phyloP scores from a whole-genome alignment of 2,329 filamentous ascomycete species.

The Akanthomyces muscarius region DNA sequence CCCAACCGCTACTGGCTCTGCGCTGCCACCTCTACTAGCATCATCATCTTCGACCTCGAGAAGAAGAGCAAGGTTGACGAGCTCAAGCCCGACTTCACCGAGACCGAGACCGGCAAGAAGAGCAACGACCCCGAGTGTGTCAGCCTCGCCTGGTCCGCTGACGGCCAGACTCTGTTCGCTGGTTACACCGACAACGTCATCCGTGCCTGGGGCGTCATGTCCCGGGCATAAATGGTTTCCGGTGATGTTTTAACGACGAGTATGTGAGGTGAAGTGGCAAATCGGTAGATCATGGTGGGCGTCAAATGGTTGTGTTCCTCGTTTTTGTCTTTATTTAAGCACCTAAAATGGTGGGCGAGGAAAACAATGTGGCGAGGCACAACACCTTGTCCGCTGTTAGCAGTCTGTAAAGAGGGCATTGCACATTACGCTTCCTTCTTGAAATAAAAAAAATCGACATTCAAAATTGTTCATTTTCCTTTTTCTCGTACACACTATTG shows the following conservation, averaged over 20 bases:
- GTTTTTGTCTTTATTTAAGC: slow-evolving; percentile 42
- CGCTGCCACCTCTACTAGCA: slow-evolving; percentile 92
- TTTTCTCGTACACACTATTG: neutral
- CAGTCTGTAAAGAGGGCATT: slow-evolving; percentile 35
- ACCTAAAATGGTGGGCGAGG: slow-evolving; percentile 32
- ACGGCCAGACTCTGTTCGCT: slow-evolving; percentile 98
- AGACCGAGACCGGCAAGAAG: slow-evolving; percentile 95
- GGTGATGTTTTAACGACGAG: slow-evolving; percentile 22
- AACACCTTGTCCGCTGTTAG: slow-evolving; percentile 36
- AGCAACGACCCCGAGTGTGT: slow-evolving; percentile 98
- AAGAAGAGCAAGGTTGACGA: slow-evolving; percentile 99
- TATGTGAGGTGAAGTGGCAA: slow-evolving; percentile 21
- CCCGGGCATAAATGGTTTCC: slow-evolving; percentile 63
- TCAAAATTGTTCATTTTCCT: slow-evolving; percentile 17
- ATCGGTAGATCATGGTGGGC: slow-evolving; percentile 44
- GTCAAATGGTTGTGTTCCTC: slow-evolving; percentile 45
- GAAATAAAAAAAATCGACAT: slow-evolving; percentile 32
- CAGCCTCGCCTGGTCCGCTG: slow-evolving; percentile 93
- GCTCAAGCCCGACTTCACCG: slow-evolving; percentile 98
- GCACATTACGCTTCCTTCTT: slow-evolving; percentile 39
- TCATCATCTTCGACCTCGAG: slow-evolving; percentile 99
- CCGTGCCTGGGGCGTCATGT: slow-evolving; percentile 97
- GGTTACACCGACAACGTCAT: slow-evolving; percentile 99
- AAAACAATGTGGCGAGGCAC: slow-evolving; percentile 34
- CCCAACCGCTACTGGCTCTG: slow-evolving; percentile 99